phyloP scores from a whole-genome alignment of 805 yeast genomes.

The Lipomyces mesembrius region DNA sequence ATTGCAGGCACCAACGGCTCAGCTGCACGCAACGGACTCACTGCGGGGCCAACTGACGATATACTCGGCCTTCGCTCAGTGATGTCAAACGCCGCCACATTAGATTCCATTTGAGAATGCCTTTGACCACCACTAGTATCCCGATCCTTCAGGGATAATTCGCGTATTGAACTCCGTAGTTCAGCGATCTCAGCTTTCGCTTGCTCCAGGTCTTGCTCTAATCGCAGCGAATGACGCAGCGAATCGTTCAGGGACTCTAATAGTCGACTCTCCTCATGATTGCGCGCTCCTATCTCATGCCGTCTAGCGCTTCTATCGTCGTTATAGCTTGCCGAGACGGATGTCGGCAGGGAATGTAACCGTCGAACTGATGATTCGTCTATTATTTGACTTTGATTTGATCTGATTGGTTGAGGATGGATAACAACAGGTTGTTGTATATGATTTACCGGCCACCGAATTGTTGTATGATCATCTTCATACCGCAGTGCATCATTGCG shows the following conservation, averaged over 20 bases:
- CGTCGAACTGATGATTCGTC: background rate
- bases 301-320: background rate
- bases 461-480: background rate
- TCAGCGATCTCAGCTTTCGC: slow-evolving; percentile 27
- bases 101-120: background rate
- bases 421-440: background rate
- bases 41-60: background rate
- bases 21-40: background rate
- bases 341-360: background rate
- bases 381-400: background rate
- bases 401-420: background rate
- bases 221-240: slow-evolving; percentile 17
- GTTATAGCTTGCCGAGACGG: background rate
- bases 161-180: slow-evolving; percentile 10
- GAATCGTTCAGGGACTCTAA: slow-evolving; percentile 16
- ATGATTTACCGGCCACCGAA: background rate
- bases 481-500: background rate
- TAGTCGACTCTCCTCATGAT: background rate
- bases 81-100: background rate
- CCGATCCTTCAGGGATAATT: background rate
- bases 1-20: background rate
- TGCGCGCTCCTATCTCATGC: background rate
- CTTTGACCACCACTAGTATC: background rate
- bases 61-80: background rate
- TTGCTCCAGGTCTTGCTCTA: slow-evolving; percentile 25